These are phyloP conservation scores for Schizophyllum commune DNA, from an alignment of 1,284 basidiomycete species.

Conservation along the genomic window DNA sequence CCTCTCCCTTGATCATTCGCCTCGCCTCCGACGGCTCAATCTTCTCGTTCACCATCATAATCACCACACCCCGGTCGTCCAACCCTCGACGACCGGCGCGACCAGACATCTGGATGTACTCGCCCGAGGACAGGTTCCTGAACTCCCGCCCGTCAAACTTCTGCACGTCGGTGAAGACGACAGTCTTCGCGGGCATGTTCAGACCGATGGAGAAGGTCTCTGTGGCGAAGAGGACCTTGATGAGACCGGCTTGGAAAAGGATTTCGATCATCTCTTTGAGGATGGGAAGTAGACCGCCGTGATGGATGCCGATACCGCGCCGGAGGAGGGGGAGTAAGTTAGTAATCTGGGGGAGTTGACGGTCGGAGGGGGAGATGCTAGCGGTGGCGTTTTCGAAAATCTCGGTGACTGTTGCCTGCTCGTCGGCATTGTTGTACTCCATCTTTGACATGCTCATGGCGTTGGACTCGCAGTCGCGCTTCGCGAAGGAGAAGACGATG, in stretches of 20 bases:
- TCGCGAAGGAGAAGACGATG: slow-evolving; percentile 98
- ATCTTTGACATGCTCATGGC: slow-evolving; percentile 92
- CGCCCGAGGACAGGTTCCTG: slow-evolving; percentile 82
- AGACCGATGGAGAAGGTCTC: slow-evolving; percentile 99
- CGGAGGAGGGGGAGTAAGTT: slow-evolving; percentile 91
- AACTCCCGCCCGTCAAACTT: slow-evolving; percentile 98
- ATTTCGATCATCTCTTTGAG: slow-evolving; percentile 99
- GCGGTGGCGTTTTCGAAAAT: slow-evolving; percentile 97
- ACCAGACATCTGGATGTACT: slow-evolving; percentile 99
- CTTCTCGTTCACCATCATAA: slow-evolving; percentile 99
- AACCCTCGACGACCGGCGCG: slow-evolving; percentile 95
- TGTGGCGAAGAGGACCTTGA: slow-evolving; percentile 98
- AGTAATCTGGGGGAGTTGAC: slow-evolving; percentile 88
- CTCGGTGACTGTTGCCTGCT: slow-evolving; percentile 81
- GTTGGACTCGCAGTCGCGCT: slow-evolving; percentile 93
- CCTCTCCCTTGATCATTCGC: slow-evolving; percentile 97
- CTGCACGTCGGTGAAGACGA: slow-evolving; percentile 92
- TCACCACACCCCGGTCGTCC: slow-evolving; percentile 98
- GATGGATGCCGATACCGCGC: slow-evolving; percentile 97
- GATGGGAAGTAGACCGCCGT: slow-evolving; percentile 95
- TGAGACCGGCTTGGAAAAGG: slow-evolving; percentile 97
- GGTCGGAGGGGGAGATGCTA: slow-evolving; percentile 83
- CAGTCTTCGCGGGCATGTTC: slow-evolving; percentile 99
- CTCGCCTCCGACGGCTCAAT: slow-evolving; percentile 91
- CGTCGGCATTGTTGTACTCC: slow-evolving; percentile 93